A percentile compares a stretch with the other conserved stretches of the same genome.
Evolutionary conservation across 2,329 filamentous ascomycete genomes (phyloP).

Genomic region (Penicillium decumbens): DNA sequence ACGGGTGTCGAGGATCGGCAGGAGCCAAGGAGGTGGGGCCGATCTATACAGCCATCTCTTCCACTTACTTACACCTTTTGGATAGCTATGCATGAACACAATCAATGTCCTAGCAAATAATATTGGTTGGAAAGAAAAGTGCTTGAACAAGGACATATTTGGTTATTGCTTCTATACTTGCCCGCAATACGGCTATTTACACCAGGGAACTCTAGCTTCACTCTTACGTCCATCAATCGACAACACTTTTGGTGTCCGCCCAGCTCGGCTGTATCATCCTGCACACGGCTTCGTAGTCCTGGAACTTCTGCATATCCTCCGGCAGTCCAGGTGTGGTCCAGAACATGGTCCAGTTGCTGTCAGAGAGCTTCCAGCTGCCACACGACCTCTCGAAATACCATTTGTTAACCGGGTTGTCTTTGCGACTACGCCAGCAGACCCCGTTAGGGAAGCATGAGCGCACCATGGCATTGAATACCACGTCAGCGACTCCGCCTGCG

Average conservation of each 20-base stretch:
- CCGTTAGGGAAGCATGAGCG: conserved; percentile 80
- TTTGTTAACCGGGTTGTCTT: conserved; percentile 93
- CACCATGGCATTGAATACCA: conserved; percentile 95
- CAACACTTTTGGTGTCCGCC: conserved; percentile 45
- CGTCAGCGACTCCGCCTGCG: conserved; percentile 85
- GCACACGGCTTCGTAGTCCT: conserved; percentile 73
- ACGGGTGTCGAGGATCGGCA: conserved; percentile 3
- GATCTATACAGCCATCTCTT: background rate
- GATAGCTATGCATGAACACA: too few species aligned
- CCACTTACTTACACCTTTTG: too few species aligned
- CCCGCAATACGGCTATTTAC: too few species aligned
- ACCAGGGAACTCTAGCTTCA: background rate
- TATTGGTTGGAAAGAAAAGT: too few species aligned
- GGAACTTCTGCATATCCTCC: conserved; percentile 51
- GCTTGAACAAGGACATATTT: background rate
- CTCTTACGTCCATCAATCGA: conserved; percentile 47
- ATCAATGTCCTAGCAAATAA: too few species aligned
- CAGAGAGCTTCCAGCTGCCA: conserved; percentile 75
- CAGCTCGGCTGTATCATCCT: conserved; percentile 52
- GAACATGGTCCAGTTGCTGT: conserved; percentile 96
- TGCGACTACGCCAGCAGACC: conserved; percentile 86
- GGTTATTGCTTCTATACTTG: too few species aligned
- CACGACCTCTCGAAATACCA: conserved; percentile 95
- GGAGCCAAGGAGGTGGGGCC: conserved; percentile 2
- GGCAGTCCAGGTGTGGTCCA: conserved; percentile 75